Conservation (phyloP, 2,329 filamentous ascomycete species). For the Pyrenophora graminea region DNA sequence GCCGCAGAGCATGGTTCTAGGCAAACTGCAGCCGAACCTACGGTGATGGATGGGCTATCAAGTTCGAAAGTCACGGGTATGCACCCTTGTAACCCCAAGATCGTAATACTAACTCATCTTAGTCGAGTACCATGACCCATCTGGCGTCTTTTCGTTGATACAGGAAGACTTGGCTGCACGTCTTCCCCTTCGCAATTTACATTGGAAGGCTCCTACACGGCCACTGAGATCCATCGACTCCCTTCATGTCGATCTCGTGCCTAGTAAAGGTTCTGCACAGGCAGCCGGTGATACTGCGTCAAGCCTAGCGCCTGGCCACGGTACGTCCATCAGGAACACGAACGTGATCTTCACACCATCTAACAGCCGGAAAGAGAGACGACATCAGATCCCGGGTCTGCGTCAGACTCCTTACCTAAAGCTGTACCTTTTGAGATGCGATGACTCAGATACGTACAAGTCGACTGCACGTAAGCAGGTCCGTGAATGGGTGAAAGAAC, state of each 20-base stretch:
- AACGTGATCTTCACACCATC: constrained; percentile 34
- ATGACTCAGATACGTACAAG: constrained; percentile 96
- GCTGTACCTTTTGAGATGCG: constrained; percentile 84
- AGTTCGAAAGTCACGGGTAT: constrained; percentile 59
- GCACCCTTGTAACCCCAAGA: constrained; percentile 11
- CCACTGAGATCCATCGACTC: constrained; percentile 92
- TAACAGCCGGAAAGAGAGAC: constrained; percentile 58
- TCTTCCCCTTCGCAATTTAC: constrained; percentile 85
- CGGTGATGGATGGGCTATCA: constrained; percentile 48
- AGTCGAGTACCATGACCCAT: constrained; percentile 97
- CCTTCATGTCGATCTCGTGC: constrained; percentile 85
- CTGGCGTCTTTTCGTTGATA: constrained; percentile 81
- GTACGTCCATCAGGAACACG: constrained; percentile 24
- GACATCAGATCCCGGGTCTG: constrained; percentile 94
- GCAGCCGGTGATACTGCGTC: constrained; percentile 39
- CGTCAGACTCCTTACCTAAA: constrained; percentile 94
- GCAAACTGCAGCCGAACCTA: constrained; percentile 33
- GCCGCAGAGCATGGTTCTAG: constrained; percentile 41
- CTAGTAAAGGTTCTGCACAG: constrained; percentile 53
- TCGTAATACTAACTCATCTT: constrained; percentile 26
- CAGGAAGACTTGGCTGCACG: constrained; percentile 76
- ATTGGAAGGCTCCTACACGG: constrained; percentile 94
- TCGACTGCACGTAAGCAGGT: constrained; percentile 74
- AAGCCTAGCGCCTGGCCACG: constrained; percentile 24
- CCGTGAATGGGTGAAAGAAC: constrained; percentile 86